Base-by-base conservation (phyloP, 768 basidiomycete genomes). In the Chalciporus sphaerocephalus region DNA sequence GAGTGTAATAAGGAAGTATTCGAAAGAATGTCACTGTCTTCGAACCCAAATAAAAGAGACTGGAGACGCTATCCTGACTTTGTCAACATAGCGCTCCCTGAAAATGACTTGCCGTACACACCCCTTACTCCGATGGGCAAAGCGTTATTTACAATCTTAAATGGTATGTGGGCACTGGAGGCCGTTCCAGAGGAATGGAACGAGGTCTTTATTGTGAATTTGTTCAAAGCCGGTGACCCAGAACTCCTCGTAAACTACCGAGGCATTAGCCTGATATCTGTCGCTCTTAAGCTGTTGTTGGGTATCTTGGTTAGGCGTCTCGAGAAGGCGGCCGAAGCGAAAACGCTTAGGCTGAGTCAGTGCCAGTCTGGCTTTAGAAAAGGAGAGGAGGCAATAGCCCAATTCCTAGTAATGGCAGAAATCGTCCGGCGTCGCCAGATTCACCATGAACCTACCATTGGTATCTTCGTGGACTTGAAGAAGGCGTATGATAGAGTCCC, bases 401-500 rank as follows among this genome's bases (percentile, higher is more conserved):
- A 55, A 42, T 35, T 41, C 12, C 38, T 46, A 9, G 46, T 36
- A 2, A 15, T 55, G 1, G 43, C 51, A 1, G 54, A 55, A 50
- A 53, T 53, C 3, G 48, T 46, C 16, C 25, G 48, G 10, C 25
- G 54, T 21, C n/a, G 37, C 4, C 21, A 16, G 2, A 1, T 52
- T 0, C 16, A 24, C 0, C 27, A 35, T 2, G 12, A 17, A 15
- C 6, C 20, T 2, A 55, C 54, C 16, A 32, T 32, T 21, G 40
- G 25, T 5, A 27, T 45, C 5, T 55, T 55, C 20, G 34, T 55
- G 5, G 54, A 55, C 15, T 55, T 55, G 11, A 45, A 43, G 6
- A 55, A 55, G 16, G 54, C 52, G 4, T 55, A 32, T 13, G 40
- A 52, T 16, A 46, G 44, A 13, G 44, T 55, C 3, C 35, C 37